phyloP scores from a whole-genome alignment of 129 eudicot genomes.

The Saposhnikovia divaricata region DNA sequence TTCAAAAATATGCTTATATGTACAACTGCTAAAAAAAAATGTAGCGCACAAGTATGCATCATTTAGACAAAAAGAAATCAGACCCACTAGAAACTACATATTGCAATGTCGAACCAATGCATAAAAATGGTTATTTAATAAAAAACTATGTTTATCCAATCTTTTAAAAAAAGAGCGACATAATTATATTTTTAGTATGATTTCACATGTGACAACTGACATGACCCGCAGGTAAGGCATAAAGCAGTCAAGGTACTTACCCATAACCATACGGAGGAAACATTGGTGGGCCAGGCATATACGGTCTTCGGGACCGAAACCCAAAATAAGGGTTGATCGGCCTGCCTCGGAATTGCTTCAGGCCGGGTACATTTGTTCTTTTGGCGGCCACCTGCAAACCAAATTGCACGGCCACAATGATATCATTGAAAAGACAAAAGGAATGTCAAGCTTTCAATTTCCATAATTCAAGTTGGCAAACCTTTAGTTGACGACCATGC shows the following conservation, averaged over 20 bases:
- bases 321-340: constrained; percentile 41
- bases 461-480: not conserved
- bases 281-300: constrained; percentile 35
- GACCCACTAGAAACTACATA: not conserved
- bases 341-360: constrained; percentile 50
- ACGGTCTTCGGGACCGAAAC: constrained; percentile 38
- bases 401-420: not conserved
- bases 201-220: not conserved
- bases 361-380: constrained; percentile 56
- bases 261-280: constrained; percentile 53
- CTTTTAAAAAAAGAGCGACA: not conserved
- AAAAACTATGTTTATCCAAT: not conserved
- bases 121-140: not conserved
- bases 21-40: not conserved
- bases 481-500: constrained; percentile 68
- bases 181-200: not conserved
- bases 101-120: not conserved
- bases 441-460: not conserved
- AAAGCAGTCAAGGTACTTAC: constrained; percentile 19
- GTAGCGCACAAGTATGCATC: not conserved
- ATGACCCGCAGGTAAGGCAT: not conserved
- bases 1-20: not conserved
- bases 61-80: not conserved
- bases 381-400: constrained; percentile 44
- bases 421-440: not conserved